Conservation (phyloP, 495 filamentous ascomycete genomes). For the Aspergillus affinis region DNA sequence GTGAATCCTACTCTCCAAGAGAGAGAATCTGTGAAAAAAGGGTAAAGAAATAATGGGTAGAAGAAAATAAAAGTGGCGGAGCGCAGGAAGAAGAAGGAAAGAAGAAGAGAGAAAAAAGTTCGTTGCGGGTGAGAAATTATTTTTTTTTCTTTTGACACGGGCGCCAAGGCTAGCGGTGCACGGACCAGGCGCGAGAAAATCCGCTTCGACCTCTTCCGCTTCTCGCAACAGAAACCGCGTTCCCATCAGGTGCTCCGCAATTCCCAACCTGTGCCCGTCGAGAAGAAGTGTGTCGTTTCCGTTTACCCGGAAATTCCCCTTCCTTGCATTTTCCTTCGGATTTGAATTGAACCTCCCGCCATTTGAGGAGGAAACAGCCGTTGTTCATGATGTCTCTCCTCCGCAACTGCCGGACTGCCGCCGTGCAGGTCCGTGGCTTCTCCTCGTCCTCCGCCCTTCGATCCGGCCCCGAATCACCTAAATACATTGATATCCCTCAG, state of each 20-base stretch:
- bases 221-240: constrained; percentile 20
- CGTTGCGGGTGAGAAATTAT: constrained; percentile 20
- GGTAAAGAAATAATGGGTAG: constrained; percentile 31
- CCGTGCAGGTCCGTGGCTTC: constrained; percentile 48
- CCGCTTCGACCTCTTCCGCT: constrained; percentile 43
- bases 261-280: constrained; percentile 3
- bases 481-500: constrained; percentile 68
- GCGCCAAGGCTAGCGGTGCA: constrained; percentile 42
- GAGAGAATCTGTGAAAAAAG: constrained; percentile 28
- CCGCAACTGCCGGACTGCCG: constrained; percentile 43
- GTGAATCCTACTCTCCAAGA: constrained; percentile 28
- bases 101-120: constrained; percentile 33
- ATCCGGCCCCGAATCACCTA: constrained; percentile 65
- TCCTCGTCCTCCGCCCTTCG: constrained; percentile 38
- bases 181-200: constrained; percentile 42
- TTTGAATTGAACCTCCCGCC: neutral
- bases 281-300: neutral
- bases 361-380: neutral
- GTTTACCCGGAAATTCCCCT: neutral
- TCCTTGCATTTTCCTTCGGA: neutral
- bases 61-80: constrained; percentile 36
- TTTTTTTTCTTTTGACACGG: constrained; percentile 34
- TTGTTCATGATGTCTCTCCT: constrained; percentile 38
- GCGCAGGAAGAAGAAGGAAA: constrained; percentile 37
- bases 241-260: constrained; percentile 12